Evolutionary conservation across 257 asterid genomes (phyloP).

Genomic region (Fraxinus anomala): DNA sequence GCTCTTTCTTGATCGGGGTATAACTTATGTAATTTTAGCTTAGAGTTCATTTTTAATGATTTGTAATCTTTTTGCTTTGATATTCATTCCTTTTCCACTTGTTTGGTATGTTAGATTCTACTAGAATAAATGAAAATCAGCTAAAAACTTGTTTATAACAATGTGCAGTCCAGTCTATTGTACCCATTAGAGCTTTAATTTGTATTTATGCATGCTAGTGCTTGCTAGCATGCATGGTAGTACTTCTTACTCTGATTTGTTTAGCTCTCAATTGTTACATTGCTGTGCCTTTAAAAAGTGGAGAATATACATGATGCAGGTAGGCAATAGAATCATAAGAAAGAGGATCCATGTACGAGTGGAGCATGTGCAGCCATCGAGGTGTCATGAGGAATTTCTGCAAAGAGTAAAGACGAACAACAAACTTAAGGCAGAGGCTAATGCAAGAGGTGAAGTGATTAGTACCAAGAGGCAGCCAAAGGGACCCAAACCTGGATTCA

Average conservation of each 20-base stretch:
- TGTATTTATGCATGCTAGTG: background rate
- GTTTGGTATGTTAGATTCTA: background rate
- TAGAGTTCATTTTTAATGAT: too few relatives aligned
- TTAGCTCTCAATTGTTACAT: background rate
- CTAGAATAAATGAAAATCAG: background rate
- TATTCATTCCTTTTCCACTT: too few relatives aligned
- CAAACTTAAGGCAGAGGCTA: conserved; percentile 64
- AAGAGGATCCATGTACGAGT: conserved; percentile 79
- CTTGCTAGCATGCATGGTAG: background rate
- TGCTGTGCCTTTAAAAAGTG: background rate
- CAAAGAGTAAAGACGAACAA: conserved; percentile 62
- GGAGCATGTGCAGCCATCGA: conserved; percentile 71
- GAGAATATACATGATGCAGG: conserved; percentile 36
- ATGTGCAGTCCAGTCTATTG: background rate
- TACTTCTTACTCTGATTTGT: background rate
- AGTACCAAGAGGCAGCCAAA: conserved; percentile 84
- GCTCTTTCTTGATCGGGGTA: background rate
- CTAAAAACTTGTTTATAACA: too few relatives aligned
- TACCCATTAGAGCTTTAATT: background rate
- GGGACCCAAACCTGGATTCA: conserved; percentile 83
- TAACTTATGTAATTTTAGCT: background rate
- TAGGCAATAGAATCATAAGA: conserved; percentile 59
- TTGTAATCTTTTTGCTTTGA: background rate
- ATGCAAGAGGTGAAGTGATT: conserved; percentile 64
- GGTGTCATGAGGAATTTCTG: conserved; percentile 67